Evolutionary conservation across 192 early-diverging fungal genomes (phyloP).

Genomic region (Neocallimastix lanati): DNA sequence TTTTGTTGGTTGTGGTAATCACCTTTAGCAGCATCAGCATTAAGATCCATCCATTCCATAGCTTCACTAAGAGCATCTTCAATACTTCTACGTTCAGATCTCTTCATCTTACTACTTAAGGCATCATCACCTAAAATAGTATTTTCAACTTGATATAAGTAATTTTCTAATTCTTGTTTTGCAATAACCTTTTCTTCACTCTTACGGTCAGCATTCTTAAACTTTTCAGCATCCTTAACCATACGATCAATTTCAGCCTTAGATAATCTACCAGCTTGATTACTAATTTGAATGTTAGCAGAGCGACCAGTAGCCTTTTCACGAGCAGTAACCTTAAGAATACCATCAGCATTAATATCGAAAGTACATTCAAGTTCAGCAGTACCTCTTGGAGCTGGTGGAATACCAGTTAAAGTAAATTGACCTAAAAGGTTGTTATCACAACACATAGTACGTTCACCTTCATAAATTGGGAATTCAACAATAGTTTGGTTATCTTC

Average conservation of each 20-base stretch:
- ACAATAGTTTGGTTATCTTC: slow-evolving; percentile 71
- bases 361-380: slow-evolving; percentile 68
- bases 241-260: slow-evolving; percentile 85
- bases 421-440: slow-evolving; percentile 7
- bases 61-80: slow-evolving; percentile 56
- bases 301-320: slow-evolving; percentile 83
- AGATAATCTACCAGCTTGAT: slow-evolving; percentile 76
- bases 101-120: slow-evolving; percentile 31
- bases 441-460: slow-evolving; percentile 26
- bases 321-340: slow-evolving; percentile 73
- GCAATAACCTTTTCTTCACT: slow-evolving; percentile 56
- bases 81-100: slow-evolving; percentile 47
- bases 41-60: slow-evolving; percentile 43
- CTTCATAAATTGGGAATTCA: slow-evolving; percentile 70
- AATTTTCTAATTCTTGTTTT: slow-evolving; percentile 62
- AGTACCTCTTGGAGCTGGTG: slow-evolving; percentile 56
- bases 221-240: slow-evolving; percentile 78
- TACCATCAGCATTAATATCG: slow-evolving; percentile 72
- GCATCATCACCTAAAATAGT: background rate
- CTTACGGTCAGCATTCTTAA: slow-evolving; percentile 55
- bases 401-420: slow-evolving; percentile 62
- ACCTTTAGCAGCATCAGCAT: slow-evolving; percentile 31
- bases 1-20: slow-evolving; percentile 42
- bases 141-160: slow-evolving; percentile 38
- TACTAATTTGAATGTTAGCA: slow-evolving; percentile 84